A percentile compares a stretch with the other conserved stretches of the same genome.
phyloP scores from a whole-genome alignment of 257 asterid species.

The Cruciata laevipes region DNA sequence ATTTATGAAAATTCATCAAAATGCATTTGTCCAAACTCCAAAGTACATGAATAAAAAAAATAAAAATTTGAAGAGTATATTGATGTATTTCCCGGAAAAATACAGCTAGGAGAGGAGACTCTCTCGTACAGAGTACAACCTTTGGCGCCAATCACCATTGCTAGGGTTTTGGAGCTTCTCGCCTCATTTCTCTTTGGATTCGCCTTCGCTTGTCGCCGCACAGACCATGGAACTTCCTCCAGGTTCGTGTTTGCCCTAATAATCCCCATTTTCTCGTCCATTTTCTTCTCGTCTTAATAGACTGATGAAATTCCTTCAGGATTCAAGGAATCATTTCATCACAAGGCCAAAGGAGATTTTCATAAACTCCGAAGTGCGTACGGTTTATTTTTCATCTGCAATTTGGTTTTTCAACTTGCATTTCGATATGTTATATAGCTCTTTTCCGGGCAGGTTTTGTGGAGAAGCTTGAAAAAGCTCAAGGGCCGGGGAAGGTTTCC shows the following conservation, averaged over 20 bases:
- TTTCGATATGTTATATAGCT: background rate
- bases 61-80: too few relatives aligned
- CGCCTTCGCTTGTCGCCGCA: too few relatives aligned
- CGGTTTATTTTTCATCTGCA: background rate
- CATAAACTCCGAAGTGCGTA: constrained; percentile 6
- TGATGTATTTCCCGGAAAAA: too few relatives aligned
- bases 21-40: too few relatives aligned
- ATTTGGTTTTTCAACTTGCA: background rate
- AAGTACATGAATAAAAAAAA: too few relatives aligned
- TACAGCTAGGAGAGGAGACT: too few relatives aligned
- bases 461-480: background rate
- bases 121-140: too few relatives aligned
- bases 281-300: background rate
- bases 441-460: constrained; percentile 2
- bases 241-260: background rate
- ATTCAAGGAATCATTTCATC: background rate
- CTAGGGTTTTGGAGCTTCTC: too few relatives aligned
- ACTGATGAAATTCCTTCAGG: background rate
- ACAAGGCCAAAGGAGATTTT: background rate
- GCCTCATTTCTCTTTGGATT: too few relatives aligned
- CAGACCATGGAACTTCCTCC: background rate
- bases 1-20: too few relatives aligned
- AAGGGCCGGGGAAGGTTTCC: background rate
- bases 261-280: too few relatives aligned
- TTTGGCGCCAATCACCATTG: too few relatives aligned